phyloP scores from a whole-genome alignment of 169 alveolate genomes.

The Fabrea salina region DNA sequence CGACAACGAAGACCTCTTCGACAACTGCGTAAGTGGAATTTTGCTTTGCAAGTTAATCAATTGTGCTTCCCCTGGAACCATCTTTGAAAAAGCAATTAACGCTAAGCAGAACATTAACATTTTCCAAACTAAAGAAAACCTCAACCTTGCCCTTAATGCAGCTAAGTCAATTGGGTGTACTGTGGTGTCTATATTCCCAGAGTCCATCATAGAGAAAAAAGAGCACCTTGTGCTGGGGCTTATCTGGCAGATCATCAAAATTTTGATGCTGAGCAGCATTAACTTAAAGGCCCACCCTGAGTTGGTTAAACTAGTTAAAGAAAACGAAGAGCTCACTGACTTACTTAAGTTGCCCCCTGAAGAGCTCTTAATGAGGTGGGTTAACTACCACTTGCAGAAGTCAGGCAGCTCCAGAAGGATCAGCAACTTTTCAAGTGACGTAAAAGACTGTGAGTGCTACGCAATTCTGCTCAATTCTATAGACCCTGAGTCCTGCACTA shows the following conservation, averaged over 20 bases:
- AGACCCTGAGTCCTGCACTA: conserved; percentile 52
- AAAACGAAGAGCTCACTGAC: conserved; percentile 74
- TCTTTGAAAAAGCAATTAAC: conserved; percentile 73
- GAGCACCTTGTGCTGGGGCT: conserved; percentile 74
- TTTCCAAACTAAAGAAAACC: conserved; percentile 65
- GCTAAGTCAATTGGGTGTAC: conserved; percentile 75
- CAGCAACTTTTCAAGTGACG: conserved; percentile 61
- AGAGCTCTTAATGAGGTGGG: conserved; percentile 75
- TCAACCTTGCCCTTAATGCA: conserved; percentile 75
- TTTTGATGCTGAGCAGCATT: conserved; percentile 47
- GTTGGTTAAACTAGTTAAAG: conserved; percentile 65
- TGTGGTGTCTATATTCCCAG: conserved; percentile 58
- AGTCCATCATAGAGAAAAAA: conserved; percentile 63
- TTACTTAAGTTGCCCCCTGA: conserved; percentile 76
- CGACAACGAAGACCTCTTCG: conserved; percentile 64
- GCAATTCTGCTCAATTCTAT: conserved; percentile 61
- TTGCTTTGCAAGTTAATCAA: conserved; percentile 76
- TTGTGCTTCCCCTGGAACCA: conserved; percentile 66
- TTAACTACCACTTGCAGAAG: conserved; percentile 73
- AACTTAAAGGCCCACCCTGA: conserved; percentile 73
- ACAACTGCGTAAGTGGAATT: conserved; percentile 68
- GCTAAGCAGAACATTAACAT: conserved; percentile 60
- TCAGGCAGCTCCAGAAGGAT: conserved; percentile 62
- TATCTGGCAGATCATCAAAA: conserved; percentile 73
- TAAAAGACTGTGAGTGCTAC: conserved; percentile 59